A percentile compares a stretch with the other conserved stretches of the same genome.
phyloP scores from a whole-genome alignment of 208 protist species.

The Trypanosoma brucei region DNA sequence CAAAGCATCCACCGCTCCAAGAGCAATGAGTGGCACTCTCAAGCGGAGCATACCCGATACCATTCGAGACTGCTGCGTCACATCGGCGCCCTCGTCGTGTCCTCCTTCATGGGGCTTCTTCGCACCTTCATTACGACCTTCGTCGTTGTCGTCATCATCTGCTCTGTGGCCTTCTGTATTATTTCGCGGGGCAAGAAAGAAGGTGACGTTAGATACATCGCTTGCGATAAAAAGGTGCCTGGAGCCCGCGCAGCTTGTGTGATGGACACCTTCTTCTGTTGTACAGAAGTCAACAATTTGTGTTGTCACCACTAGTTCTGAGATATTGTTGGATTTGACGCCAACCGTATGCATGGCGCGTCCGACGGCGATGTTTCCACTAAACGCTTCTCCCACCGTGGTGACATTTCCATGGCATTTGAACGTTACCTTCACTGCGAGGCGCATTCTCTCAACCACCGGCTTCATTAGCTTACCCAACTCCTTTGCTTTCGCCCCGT shows the following conservation, averaged over 20 bases:
- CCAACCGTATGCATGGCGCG: background rate
- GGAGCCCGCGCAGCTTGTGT: constrained; percentile 4
- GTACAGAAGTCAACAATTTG: constrained; percentile 15
- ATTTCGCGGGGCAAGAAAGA: background rate
- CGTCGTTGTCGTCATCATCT: background rate
- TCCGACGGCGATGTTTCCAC: background rate
- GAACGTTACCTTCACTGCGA: constrained; percentile 2
- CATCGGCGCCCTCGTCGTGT: too few relatives aligned
- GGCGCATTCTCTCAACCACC: background rate
- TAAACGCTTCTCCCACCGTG: background rate
- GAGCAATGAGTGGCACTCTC: too few relatives aligned
- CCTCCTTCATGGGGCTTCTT: too few relatives aligned
- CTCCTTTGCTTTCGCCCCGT: background rate
- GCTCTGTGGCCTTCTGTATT: background rate
- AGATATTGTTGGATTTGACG: background rate
- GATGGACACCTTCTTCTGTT: background rate
- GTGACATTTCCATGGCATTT: background rate
- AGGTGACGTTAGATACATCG: background rate
- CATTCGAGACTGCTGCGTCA: too few relatives aligned
- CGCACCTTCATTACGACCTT: background rate
- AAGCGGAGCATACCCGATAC: too few relatives aligned
- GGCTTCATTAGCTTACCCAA: constrained; percentile 8
- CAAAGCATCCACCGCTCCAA: too few relatives aligned
- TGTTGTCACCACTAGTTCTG: constrained; percentile 1
- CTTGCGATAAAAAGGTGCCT: constrained; percentile 3